These are phyloP conservation scores for Psidium guajava DNA, from an alignment of 345 rosid species.

Conservation along the genomic window DNA sequence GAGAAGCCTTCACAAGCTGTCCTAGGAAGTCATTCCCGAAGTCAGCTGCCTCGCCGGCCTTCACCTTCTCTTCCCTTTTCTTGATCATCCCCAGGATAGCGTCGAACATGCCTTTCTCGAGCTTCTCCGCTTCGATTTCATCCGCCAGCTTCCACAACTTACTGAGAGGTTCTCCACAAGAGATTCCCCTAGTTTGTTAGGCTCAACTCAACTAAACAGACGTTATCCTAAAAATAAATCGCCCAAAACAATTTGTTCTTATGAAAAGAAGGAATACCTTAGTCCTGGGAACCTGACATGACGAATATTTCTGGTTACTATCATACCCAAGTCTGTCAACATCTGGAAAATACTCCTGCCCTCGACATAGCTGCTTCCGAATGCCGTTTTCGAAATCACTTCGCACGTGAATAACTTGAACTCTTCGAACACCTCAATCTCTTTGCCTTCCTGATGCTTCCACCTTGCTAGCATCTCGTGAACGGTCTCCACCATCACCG, in stretches of 20 bases:
- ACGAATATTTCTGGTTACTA: neutral
- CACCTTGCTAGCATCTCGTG: slow-evolving; percentile 32
- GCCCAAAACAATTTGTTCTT: neutral
- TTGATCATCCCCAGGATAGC: neutral
- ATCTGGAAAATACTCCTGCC: slow-evolving; percentile 24
- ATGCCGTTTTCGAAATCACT: slow-evolving; percentile 39
- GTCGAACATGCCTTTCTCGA: neutral
- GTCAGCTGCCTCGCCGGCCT: neutral
- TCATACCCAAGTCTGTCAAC: slow-evolving; percentile 6
- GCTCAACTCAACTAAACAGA: neutral
- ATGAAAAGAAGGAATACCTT: neutral
- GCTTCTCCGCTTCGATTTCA: slow-evolving; percentile 9
- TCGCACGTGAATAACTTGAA: slow-evolving; percentile 30
- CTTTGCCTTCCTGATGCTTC: slow-evolving; percentile 18
- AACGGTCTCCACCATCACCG: slow-evolving; percentile 18
- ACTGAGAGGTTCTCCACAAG: slow-evolving; percentile 6
- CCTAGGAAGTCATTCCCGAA: slow-evolving; percentile 18
- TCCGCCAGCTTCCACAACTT: slow-evolving; percentile 6
- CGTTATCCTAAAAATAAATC: neutral
- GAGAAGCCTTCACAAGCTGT: slow-evolving; percentile 5
- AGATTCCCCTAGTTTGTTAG: neutral
- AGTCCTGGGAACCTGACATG: slow-evolving; percentile 14
- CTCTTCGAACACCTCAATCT: slow-evolving; percentile 27
- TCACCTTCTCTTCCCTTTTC: slow-evolving; percentile 11
- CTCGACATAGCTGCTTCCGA: slow-evolving; percentile 34